Evolutionary conservation across 257 asterid species (phyloP), one percentile per base, ranked within the genome.

Genomic region (Plectranthus barbatus): DNA sequence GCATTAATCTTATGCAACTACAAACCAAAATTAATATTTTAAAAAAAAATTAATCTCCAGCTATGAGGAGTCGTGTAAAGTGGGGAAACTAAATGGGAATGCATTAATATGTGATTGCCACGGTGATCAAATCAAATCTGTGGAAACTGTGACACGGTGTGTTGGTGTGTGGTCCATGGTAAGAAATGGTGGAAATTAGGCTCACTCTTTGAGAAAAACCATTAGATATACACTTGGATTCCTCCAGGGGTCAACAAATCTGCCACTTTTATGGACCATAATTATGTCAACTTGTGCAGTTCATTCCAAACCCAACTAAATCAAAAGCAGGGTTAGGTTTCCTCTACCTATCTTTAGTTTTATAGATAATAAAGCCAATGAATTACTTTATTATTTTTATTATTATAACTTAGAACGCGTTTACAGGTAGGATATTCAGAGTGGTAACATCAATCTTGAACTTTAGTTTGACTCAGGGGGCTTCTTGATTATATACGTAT

Each of bases 1-100:
- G 31, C 5, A 5, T 26, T 26, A 1, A 26, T 26, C 31, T 26
- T 26, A 26, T 26, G 31, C 31, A 26, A 26, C 3, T 26, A 26
- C 5, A 26, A 1, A n/a, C n/a, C n/a, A n/a, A n/a, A n/a, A n/a
- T n/a, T n/a, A n/a, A n/a, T n/a, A n/a, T n/a, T n/a, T n/a, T 2
- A 39, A n/a, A 41, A 5, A 1, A 13, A n/a, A 26, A 26, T 26
- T 1, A 41, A 42, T n/a, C 19, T 42, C 48, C 48, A 42, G 48
- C 48, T 42, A 42, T 29, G 72, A 68, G 52, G 67, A 78, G 69
- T 68, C 81, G 84, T 83, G 86, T 78, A 76, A 36, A 76, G 68
- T 17, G 33, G 62, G 85, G 68, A 75, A 69, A 37, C 75, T 46
- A 49, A n/a, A 67, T 73, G 66, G 71, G 73, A 64, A 68, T 57